Conservation (phyloP, 2,329 filamentous ascomycete genomes). For the Zarea fungicola region DNA sequence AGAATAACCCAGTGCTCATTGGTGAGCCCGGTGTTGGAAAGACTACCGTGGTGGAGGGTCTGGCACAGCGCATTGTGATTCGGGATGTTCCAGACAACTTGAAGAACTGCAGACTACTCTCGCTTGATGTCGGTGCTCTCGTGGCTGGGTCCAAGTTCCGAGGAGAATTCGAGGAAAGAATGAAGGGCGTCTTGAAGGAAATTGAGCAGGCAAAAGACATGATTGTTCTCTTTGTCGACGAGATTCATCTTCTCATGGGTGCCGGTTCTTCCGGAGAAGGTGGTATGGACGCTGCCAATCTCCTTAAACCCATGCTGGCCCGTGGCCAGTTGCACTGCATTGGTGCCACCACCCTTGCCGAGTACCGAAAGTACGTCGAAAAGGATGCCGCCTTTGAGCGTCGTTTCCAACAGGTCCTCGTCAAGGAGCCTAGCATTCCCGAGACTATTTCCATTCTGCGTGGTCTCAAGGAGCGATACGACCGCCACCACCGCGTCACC, state of each 20-base stretch:
- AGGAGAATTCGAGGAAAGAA: constrained; percentile 96
- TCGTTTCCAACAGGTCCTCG: constrained; percentile 95
- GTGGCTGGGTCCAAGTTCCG: constrained; percentile 98
- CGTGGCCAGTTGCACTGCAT: constrained; percentile 97
- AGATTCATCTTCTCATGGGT: constrained; percentile 98
- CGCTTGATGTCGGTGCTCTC: constrained; percentile 88
- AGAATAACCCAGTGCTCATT: constrained; percentile 98
- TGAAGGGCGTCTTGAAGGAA: constrained; percentile 98
- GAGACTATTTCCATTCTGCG: constrained; percentile 98
- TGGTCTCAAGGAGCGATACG: constrained; percentile 95
- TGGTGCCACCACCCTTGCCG: constrained; percentile 87
- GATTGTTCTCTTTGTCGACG: constrained; percentile 96
- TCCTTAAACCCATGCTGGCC: constrained; percentile 97
- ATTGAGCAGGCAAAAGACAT: constrained; percentile 92
- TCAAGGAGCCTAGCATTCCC: constrained; percentile 83
- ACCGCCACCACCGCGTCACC: constrained; percentile 95
- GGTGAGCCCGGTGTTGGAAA: constrained; percentile 98
- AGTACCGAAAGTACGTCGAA: constrained; percentile 98
- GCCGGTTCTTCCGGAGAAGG: constrained; percentile 91
- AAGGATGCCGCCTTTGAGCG: constrained; percentile 98
- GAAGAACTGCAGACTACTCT: constrained; percentile 87
- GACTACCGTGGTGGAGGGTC: constrained; percentile 93
- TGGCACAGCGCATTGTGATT: constrained; percentile 93
- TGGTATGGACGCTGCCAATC: constrained; percentile 96
- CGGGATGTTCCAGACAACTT: constrained; percentile 94